Evolutionary conservation across 2,329 filamentous ascomycete species (phyloP), one percentile per base, ranked within the genome.

Genomic region (Cadophora luteo-olivacea): DNA sequence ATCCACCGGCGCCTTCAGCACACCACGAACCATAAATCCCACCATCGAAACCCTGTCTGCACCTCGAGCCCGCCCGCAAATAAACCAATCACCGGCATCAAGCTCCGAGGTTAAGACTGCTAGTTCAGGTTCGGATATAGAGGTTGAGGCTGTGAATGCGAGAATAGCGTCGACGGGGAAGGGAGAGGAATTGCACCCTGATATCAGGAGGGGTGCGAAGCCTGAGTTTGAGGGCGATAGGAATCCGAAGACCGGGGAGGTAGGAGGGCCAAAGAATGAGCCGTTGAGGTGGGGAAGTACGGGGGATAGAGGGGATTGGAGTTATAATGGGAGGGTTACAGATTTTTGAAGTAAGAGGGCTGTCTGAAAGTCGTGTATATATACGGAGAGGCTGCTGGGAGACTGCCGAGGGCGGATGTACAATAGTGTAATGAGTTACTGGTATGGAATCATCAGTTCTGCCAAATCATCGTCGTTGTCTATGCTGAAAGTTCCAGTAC

Each of bases 201-300:
- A 93, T 78, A 82, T 95, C 67, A 85, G 91, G 72, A 84, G 89
- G 72, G 95, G 95, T 45, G 91, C 94, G 54, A 87, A 90, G 76
- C 94, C 96, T 1, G 95, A 98, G 82, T 99, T 99, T 76, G 90
- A 95, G 74, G 96, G 96, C 68, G 94, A 98, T 65, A 86, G 84
- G 66, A 98, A 99, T 80, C 96, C 96, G 2, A 91, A 91, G 84
- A 99, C 96, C 1, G 96, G 96, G 29, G 96, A 99, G 84, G 89
- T 97, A 12, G 96, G 96, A 6, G 96, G 96, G 0, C 96, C 96
- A 6, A 99, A 98, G 89, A 98, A 97, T 78, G 95, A 99, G 81
- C 96, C 96, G 63, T 78, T 98, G 78, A 84, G 94, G 75, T 97
- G 95, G 95, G 94, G 94, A 0, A 83, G 85, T 22, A 78, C 76